A percentile compares a stretch with the other conserved stretches of the same genome.
Conservation (phyloP, 1,284 basidiomycete species). For the Rhodotorula sp. region DNA sequence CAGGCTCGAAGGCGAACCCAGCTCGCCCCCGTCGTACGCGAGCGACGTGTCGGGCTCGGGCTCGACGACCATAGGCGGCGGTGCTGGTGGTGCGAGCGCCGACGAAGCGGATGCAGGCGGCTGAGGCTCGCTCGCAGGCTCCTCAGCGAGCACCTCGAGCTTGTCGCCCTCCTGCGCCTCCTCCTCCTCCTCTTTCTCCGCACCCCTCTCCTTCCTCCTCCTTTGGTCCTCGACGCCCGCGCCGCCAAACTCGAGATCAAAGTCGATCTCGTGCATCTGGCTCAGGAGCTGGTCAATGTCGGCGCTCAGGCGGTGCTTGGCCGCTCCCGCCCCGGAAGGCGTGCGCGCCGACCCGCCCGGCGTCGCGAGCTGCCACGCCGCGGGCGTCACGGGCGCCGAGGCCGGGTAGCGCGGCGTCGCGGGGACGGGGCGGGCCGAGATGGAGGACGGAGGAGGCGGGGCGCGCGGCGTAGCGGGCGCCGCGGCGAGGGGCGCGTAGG, state of each 20-base stretch:
- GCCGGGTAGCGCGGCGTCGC: slow-evolving; percentile 11
- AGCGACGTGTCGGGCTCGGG: slow-evolving; percentile 3
- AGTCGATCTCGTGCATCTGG: slow-evolving; percentile 40
- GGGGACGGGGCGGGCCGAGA: not conserved
- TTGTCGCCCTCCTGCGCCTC: too few species aligned
- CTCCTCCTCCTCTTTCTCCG: not conserved
- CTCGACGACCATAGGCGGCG: not conserved
- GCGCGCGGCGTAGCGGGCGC: slow-evolving; percentile 3
- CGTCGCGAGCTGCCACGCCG: slow-evolving; percentile 19
- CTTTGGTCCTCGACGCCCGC: not conserved
- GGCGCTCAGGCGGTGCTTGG: slow-evolving; percentile 20
- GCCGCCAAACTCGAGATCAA: slow-evolving; percentile 24
- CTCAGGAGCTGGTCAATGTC: slow-evolving; percentile 36
- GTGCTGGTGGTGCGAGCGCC: too few species aligned
- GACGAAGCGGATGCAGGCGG: not conserved
- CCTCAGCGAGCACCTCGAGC: not conserved
- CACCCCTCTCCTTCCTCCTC: not conserved
- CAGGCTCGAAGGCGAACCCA: not conserved
- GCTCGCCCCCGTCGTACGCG: slow-evolving; percentile 4
- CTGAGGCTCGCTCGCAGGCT: too few species aligned
- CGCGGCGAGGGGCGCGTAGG: not conserved
- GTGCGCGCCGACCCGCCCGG: slow-evolving; percentile 1
- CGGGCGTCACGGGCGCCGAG: slow-evolving; percentile 38
- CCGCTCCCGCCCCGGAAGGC: not conserved
- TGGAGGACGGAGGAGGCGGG: not conserved